phyloP scores from a whole-genome alignment of 2,329 filamentous ascomycete genomes.

The Alternaria hordeiaustralica region DNA sequence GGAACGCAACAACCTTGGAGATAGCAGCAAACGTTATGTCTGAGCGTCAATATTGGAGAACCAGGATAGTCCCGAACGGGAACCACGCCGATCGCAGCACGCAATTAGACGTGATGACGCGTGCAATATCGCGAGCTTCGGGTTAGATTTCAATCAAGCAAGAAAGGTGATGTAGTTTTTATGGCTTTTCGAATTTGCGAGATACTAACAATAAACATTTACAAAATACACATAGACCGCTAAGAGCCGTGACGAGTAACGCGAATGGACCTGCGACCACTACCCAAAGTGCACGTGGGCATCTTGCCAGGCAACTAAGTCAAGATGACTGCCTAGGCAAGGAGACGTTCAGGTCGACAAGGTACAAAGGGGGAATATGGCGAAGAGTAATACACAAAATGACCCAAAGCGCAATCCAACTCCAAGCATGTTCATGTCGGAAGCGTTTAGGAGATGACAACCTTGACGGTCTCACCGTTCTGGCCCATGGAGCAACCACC shows the following conservation, averaged over 20 bases:
- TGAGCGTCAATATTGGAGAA: neutral
- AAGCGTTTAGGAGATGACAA: conserved; percentile 28
- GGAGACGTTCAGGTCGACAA: conserved; percentile 22
- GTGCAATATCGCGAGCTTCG: neutral
- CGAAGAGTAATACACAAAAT: conserved; percentile 24
- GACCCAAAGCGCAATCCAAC: conserved; percentile 15
- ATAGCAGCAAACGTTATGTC: neutral
- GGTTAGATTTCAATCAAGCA: neutral
- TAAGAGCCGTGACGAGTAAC: conserved; percentile 18
- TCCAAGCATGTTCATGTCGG: conserved; percentile 12
- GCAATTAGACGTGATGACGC: neutral
- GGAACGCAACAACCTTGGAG: neutral
- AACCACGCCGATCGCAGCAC: neutral
- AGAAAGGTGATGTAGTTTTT: neutral
- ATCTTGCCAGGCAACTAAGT: conserved; percentile 19
- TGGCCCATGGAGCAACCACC: conserved; percentile 43
- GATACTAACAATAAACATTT: conserved; percentile 32
- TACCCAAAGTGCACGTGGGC: conserved; percentile 27
- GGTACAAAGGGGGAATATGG: conserved; percentile 27
- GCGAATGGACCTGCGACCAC: conserved; percentile 22
- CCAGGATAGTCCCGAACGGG: neutral
- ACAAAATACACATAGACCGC: conserved; percentile 33
- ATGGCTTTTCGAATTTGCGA: conserved; percentile 11
- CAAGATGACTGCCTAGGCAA: conserved; percentile 15
- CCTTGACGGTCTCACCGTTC: conserved; percentile 35